A percentile compares a stretch with the other conserved stretches of the same genome.
Conservation (phyloP, 2,329 filamentous ascomycete genomes). For the Botrytis hyacinthi region DNA sequence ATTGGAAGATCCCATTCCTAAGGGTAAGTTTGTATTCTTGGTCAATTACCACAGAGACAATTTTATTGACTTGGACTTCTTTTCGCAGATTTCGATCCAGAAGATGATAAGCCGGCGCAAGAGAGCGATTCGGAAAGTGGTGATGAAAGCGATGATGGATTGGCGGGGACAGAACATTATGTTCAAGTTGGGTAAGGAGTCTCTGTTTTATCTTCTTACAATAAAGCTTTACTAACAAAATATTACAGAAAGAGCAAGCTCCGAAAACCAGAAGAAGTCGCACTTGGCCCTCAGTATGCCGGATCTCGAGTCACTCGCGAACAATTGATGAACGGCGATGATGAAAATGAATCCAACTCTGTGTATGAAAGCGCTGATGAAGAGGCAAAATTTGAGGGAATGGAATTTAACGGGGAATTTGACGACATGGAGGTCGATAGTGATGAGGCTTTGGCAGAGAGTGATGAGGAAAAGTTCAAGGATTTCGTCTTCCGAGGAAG, state of each 20-base stretch:
- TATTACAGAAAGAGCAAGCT: conserved; percentile 71
- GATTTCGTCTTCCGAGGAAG: conserved; percentile 66
- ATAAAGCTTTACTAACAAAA: conserved; percentile 18
- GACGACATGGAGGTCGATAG: conserved; percentile 60
- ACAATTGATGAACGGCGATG: conserved; percentile 57
- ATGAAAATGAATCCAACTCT: conserved; percentile 44
- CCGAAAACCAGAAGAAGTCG: conserved; percentile 65
- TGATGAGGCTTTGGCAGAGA: conserved; percentile 73
- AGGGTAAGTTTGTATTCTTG: conserved; percentile 48
- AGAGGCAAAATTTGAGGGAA: conserved; percentile 47
- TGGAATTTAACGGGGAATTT: conserved; percentile 52
- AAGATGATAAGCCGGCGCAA: conserved; percentile 36
- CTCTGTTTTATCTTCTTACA: neutral
- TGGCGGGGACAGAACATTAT: conserved; percentile 82
- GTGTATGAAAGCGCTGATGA: conserved; percentile 30
- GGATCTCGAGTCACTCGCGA: conserved; percentile 73
- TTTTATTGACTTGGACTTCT: conserved; percentile 23
- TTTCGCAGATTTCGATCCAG: conserved; percentile 42
- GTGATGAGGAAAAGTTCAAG: conserved; percentile 79
- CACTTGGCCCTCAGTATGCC: conserved; percentile 76
- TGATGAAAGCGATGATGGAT: conserved; percentile 50
- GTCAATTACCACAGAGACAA: neutral
- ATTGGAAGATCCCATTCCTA: conserved; percentile 54
- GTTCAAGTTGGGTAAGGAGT: conserved; percentile 63
- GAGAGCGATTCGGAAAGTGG: conserved; percentile 43